phyloP scores from a whole-genome alignment of 345 rosid species.

The Cardamine occulta region DNA sequence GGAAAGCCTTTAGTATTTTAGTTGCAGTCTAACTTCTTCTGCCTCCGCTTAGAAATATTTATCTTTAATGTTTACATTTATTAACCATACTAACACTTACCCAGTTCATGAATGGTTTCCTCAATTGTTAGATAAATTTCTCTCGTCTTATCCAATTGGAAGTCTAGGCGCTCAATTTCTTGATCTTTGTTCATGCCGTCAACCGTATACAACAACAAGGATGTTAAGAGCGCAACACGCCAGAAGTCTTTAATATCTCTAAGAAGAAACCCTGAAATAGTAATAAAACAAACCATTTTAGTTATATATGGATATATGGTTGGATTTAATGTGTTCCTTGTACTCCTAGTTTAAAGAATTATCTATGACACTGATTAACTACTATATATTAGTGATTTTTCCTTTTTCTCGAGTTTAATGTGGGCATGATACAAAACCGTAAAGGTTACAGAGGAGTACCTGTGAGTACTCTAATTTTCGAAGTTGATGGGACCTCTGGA shows the following conservation, averaged over 20 bases:
- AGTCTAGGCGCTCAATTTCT: slow-evolving; percentile 48
- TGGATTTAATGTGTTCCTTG: slow-evolving; percentile 2
- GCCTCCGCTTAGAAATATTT: slow-evolving; percentile 3
- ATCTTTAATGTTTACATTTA: slow-evolving; percentile 12
- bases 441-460: slow-evolving; percentile 49
- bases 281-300: slow-evolving; percentile 10
- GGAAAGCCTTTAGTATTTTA: neutral
- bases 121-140: slow-evolving; percentile 59
- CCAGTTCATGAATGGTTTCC: slow-evolving; percentile 58
- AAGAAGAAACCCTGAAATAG: slow-evolving; percentile 67
- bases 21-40: neutral
- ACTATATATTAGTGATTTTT: neutral
- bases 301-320: slow-evolving; percentile 16
- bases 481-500: slow-evolving; percentile 46
- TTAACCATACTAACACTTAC: slow-evolving; percentile 45
- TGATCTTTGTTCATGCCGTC: slow-evolving; percentile 21
- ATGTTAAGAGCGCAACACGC: slow-evolving; percentile 74
- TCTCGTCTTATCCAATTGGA: slow-evolving; percentile 56
- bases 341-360: neutral
- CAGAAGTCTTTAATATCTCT: slow-evolving; percentile 84
- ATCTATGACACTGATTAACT: neutral
- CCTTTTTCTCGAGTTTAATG: neutral
- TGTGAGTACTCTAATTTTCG: slow-evolving; percentile 67
- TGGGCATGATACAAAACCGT: neutral
- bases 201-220: slow-evolving; percentile 59